Conservation (phyloP, 257 asterid species). For the Capsicum chinense region DNA sequence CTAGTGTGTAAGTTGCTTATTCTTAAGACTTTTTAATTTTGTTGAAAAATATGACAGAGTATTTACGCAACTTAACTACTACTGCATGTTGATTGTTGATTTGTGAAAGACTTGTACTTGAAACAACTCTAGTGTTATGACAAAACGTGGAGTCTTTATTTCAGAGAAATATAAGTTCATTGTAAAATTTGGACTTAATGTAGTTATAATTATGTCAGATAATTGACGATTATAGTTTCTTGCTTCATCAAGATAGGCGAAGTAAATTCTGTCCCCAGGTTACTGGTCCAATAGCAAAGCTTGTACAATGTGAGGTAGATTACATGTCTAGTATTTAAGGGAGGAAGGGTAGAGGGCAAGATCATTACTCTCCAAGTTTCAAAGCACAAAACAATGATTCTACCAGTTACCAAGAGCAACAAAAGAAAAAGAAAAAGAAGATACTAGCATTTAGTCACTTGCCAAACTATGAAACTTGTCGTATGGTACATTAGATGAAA, state of each 20-base stretch:
- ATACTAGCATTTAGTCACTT: not conserved
- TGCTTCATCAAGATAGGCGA: not conserved
- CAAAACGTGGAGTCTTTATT: not conserved
- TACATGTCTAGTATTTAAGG: not conserved
- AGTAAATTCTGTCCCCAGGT: conserved; percentile 6
- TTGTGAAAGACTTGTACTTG: conserved; percentile 3
- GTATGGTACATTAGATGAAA: not conserved
- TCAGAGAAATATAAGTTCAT: not conserved
- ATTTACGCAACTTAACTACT: conserved; percentile 30
- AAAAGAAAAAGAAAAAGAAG: not conserved
- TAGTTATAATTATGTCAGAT: not conserved
- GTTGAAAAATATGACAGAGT: conserved; percentile 32
- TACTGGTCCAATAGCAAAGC: not conserved
- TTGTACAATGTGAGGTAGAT: not conserved
- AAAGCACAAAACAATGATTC: not conserved
- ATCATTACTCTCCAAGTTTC: not conserved
- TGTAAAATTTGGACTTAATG: not conserved
- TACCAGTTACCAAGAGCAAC: not conserved
- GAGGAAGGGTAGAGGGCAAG: not conserved
- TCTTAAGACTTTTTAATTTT: conserved; percentile 24
- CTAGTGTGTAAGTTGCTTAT: conserved; percentile 83
- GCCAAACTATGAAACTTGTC: not conserved
- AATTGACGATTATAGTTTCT: not conserved
- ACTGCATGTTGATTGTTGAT: conserved; percentile 29
- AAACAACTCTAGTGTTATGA: conserved; percentile 3